Conservation (phyloP, 2,329 filamentous ascomycete species). For the Huntiella abstrusa region DNA sequence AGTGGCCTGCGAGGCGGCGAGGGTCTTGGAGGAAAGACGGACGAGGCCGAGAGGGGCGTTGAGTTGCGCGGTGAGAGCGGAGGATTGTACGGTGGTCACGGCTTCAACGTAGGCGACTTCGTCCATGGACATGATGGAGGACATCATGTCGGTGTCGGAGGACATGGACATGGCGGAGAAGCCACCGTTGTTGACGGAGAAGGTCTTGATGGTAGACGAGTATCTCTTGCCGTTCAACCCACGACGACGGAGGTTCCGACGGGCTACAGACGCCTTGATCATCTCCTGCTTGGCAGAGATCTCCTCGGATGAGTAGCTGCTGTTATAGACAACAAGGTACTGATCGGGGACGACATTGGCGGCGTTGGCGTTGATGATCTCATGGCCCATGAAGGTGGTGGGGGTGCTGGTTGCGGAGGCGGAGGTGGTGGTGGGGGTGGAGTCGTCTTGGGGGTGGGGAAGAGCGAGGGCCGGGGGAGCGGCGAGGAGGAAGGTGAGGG, state of each 20-base stretch:
- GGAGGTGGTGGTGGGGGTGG: slow-evolving; percentile 22
- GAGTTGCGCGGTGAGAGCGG: slow-evolving; percentile 28
- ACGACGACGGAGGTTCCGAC: slow-evolving; percentile 37
- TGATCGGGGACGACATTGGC: slow-evolving; percentile 32
- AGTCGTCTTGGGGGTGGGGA: slow-evolving; percentile 21
- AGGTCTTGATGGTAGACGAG: slow-evolving; percentile 27
- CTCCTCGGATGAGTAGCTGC: slow-evolving; percentile 26
- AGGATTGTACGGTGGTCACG: slow-evolving; percentile 28
- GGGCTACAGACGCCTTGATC: slow-evolving; percentile 31
- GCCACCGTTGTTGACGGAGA: slow-evolving; percentile 23
- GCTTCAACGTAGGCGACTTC: slow-evolving; percentile 36
- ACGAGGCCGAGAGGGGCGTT: slow-evolving; percentile 34
- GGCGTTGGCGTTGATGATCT: slow-evolving; percentile 31
- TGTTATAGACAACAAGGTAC: slow-evolving; percentile 49
- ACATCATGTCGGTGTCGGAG: slow-evolving; percentile 30
- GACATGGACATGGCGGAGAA: slow-evolving; percentile 37
- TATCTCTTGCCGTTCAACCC: slow-evolving; percentile 27
- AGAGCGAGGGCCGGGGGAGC: slow-evolving; percentile 19
- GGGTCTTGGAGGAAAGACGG: slow-evolving; percentile 28
- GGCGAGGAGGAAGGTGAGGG: neutral
- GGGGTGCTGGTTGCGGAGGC: slow-evolving; percentile 14
- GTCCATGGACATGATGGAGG: slow-evolving; percentile 27
- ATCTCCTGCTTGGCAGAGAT: slow-evolving; percentile 31
- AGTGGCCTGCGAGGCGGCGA: slow-evolving; percentile 15
- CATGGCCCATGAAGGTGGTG: slow-evolving; percentile 21